A percentile compares a stretch with the other conserved stretches of the same genome.
Conservation (phyloP, 306 rosid species). For the Cercis canadensis region DNA sequence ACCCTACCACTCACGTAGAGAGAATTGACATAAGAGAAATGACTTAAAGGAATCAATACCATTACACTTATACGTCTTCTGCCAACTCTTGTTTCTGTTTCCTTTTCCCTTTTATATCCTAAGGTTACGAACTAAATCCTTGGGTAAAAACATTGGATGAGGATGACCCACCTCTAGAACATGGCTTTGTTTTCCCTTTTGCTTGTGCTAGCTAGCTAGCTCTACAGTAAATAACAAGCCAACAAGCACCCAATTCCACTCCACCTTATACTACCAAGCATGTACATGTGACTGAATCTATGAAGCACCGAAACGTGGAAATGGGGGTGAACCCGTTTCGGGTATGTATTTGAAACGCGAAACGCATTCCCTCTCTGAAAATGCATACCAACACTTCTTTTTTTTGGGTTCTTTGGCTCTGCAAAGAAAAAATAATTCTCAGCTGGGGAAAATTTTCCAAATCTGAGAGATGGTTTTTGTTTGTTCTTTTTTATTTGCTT, state of each 20-base stretch:
- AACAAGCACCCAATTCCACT: conserved; percentile 33
- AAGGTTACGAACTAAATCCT: conserved; percentile 23
- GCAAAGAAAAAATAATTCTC: too few relatives aligned
- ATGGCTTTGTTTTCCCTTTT: conserved; percentile 17
- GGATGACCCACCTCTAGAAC: conserved; percentile 5
- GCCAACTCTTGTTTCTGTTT: conserved; percentile 17
- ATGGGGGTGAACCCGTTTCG: too few relatives aligned
- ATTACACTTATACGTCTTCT: conserved; percentile 25
- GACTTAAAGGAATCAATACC: conserved; percentile 36
- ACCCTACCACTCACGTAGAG: too few relatives aligned
- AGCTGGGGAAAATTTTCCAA: too few relatives aligned
- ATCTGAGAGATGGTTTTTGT: too few relatives aligned
- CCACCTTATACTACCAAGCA: conserved; percentile 31
- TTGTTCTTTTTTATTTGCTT: too few relatives aligned
- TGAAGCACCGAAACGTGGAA: too few relatives aligned
- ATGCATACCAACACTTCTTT: too few relatives aligned
- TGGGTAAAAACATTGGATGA: conserved; percentile 28
- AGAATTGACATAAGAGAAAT: conserved; percentile 34
- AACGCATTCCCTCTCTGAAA: too few relatives aligned
- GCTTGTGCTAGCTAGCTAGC: conserved; percentile 1
- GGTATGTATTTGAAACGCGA: too few relatives aligned
- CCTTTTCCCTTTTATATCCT: conserved; percentile 1
- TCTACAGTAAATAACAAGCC: conserved; percentile 30
- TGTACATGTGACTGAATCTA: too few relatives aligned
- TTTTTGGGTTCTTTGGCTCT: too few relatives aligned